phyloP scores from a whole-genome alignment of 2,329 filamentous ascomycete species.

The Monilinia laxa region DNA sequence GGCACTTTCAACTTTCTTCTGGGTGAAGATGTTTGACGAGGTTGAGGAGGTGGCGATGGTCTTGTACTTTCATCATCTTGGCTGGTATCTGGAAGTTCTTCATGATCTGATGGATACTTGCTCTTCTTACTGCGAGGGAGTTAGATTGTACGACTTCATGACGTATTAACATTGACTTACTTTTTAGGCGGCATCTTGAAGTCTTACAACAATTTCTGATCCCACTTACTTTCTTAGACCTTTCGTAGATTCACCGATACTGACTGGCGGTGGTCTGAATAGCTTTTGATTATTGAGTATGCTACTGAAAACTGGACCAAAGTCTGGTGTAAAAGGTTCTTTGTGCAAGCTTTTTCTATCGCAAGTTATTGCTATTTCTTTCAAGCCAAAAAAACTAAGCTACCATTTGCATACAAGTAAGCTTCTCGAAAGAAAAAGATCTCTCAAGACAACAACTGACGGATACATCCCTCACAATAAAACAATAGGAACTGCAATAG shows the following conservation, averaged over 20 bases:
- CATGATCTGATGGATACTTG: background rate
- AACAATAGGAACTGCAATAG: background rate
- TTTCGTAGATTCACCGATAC: background rate
- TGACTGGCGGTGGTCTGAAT: background rate
- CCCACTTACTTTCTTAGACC: conserved; percentile 3
- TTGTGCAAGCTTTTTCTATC: conserved; percentile 9
- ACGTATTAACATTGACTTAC: background rate
- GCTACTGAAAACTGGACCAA: background rate
- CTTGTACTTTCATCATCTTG: background rate
- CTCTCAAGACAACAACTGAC: background rate
- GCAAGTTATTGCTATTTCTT: background rate
- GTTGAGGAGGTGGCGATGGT: too few relatives aligned
- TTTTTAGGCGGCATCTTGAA: background rate
- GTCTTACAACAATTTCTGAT: background rate
- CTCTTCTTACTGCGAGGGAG: background rate
- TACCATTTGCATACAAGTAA: conserved; percentile 16
- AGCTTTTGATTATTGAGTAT: background rate
- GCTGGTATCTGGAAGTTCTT: background rate
- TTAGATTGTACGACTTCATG: background rate
- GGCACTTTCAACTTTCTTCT: conserved; percentile 7
- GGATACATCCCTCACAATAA: conserved; percentile 5
- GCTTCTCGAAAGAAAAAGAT: conserved; percentile 7
- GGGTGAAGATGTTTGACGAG: background rate
- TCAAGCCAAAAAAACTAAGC: conserved; percentile 4
- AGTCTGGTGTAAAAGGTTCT: conserved; percentile 1